Evolutionary conservation across 169 alveolate genomes (phyloP).

Genomic region (Cryptosporidium meleagridis): DNA sequence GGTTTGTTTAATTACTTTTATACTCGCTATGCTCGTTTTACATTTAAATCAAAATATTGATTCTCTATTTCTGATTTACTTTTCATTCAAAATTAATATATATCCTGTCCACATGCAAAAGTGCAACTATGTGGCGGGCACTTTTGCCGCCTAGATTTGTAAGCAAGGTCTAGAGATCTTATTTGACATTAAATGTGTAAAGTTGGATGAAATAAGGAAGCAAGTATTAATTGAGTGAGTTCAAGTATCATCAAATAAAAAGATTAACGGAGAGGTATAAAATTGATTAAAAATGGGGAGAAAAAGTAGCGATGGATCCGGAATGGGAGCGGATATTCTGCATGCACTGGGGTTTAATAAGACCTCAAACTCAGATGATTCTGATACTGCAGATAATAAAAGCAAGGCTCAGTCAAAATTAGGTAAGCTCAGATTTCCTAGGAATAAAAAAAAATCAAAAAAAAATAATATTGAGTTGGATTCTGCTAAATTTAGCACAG

Average conservation of each 20-base stretch:
- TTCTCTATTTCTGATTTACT: neutral
- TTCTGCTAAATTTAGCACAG: neutral
- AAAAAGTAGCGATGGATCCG: constrained; percentile 55
- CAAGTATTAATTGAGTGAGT: neutral
- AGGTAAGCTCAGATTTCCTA: neutral
- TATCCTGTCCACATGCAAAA: constrained; percentile 3
- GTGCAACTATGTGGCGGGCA: neutral
- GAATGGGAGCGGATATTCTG: constrained; percentile 45
- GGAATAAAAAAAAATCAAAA: neutral
- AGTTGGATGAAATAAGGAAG: neutral
- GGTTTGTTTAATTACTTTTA: neutral
- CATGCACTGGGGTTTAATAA: constrained; percentile 22
- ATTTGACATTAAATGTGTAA: neutral
- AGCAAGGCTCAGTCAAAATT: constrained; percentile 5
- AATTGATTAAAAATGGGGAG: constrained; percentile 17
- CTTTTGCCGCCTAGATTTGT: neutral
- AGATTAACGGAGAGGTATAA: no score
- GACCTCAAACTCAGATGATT: constrained; percentile 10
- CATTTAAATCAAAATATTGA: neutral
- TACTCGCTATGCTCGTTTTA: neutral
- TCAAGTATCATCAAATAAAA: neutral
- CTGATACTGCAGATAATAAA: constrained; percentile 9
- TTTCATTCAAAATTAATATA: neutral
- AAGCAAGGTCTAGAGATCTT: constrained; percentile 26
- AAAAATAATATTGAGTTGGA: neutral